These are phyloP conservation scores for Thymus quinquecostatus DNA, from an alignment of 257 asterid genomes.

Conservation along the genomic window DNA sequence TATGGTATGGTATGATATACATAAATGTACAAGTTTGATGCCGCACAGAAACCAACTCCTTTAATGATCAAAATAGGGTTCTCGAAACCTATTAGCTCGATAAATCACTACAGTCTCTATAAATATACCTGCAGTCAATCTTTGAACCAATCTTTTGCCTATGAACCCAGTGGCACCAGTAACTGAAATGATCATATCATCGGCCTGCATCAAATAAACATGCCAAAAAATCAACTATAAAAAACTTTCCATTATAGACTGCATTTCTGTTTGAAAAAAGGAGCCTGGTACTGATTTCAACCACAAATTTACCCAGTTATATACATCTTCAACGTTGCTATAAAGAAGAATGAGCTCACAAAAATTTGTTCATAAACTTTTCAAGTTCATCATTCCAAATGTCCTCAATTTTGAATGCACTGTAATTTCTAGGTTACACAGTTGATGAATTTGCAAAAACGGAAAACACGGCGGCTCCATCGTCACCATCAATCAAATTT, in stretches of 20 bases:
- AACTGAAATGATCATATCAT: conserved; percentile 77
- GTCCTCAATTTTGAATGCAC: background rate
- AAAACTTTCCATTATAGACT: background rate
- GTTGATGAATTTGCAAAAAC: background rate
- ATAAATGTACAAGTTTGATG: conserved; percentile 5
- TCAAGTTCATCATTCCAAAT: background rate
- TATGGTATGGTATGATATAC: background rate
- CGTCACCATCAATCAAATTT: background rate
- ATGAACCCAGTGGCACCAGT: conserved; percentile 97
- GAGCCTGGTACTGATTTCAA: background rate
- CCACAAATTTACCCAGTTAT: background rate
- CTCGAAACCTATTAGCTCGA: background rate
- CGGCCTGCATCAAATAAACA: conserved; percentile 46
- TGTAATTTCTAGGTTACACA: background rate
- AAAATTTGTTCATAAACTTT: background rate
- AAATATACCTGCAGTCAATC: conserved; percentile 66
- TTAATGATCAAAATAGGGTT: conserved; percentile 10
- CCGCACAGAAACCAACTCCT: background rate
- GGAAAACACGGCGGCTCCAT: background rate
- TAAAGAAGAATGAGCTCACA: background rate
- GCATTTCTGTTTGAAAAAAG: background rate
- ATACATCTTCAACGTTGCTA: background rate
- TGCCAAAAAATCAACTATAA: background rate
- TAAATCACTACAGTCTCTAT: background rate
- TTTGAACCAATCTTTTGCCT: conserved; percentile 89